phyloP scores from a whole-genome alignment of 2,329 filamentous ascomycete species.

The Cladosporium oxysporum region DNA sequence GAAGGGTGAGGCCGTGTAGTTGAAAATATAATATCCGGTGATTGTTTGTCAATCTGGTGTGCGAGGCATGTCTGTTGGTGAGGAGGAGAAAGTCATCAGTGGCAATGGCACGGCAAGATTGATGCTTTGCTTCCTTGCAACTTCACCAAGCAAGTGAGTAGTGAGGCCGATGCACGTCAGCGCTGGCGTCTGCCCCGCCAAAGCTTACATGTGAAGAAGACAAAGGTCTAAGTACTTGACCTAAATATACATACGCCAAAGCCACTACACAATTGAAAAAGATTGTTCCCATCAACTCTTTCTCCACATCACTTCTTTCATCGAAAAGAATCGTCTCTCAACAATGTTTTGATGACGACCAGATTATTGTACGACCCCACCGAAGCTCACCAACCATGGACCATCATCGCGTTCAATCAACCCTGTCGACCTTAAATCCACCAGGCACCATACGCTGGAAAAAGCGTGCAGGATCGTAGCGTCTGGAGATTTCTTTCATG shows the following conservation, averaged over 20 bases:
- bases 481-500: constrained; percentile 11
- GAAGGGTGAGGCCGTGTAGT: background rate
- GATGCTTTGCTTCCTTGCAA: background rate
- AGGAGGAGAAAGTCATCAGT: background rate
- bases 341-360: background rate
- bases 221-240: background rate
- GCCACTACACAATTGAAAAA: background rate
- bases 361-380: background rate
- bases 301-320: background rate
- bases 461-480: constrained; percentile 9
- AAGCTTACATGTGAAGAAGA: background rate
- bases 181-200: constrained; percentile 4
- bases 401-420: background rate
- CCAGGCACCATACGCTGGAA: constrained; percentile 34
- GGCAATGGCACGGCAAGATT: background rate
- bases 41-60: constrained; percentile 13
- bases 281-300: background rate
- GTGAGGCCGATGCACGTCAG: constrained; percentile 5
- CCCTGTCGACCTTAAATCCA: constrained; percentile 35
- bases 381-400: background rate
- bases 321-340: background rate
- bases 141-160: constrained; percentile 1
- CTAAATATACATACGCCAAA: background rate
- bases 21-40: background rate
- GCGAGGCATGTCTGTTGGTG: constrained; percentile 15